These are phyloP conservation scores for Funneliformis geosporum DNA, from an alignment of 192 early-diverging fungal species.

Conservation along the genomic window DNA sequence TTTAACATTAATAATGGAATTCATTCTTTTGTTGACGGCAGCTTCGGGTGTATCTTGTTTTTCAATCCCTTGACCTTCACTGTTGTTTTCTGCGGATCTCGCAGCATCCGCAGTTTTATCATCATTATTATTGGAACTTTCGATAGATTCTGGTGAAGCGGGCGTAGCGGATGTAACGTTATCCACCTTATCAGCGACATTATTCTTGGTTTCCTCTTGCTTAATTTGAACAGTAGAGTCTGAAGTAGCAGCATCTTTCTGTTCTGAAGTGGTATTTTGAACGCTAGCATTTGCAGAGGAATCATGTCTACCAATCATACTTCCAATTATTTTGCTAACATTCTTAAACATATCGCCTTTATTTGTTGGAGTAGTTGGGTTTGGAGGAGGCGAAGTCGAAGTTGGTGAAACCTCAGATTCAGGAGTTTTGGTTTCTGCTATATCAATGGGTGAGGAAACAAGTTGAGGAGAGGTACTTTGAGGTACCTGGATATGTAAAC, in stretches of 20 bases:
- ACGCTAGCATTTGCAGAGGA: neutral
- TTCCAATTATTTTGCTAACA: neutral
- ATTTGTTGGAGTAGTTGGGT: too few species aligned
- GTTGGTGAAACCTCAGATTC: neutral
- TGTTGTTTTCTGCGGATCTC: neutral
- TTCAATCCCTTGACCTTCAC: neutral
- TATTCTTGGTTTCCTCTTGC: neutral
- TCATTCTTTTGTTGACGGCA: neutral
- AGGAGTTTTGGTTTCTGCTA: neutral
- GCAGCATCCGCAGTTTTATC: neutral
- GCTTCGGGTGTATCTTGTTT: neutral
- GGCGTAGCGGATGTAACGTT: neutral
- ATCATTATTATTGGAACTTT: too few species aligned
- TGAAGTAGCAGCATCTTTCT: neutral
- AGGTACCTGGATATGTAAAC: neutral
- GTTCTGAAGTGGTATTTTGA: neutral
- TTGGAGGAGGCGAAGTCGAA: neutral
- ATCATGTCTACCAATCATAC: neutral
- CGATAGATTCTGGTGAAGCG: too few species aligned
- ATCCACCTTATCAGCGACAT: neutral
- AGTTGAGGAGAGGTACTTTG: neutral
- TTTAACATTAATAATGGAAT: neutral
- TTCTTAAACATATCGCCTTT: neutral
- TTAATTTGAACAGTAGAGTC: neutral
- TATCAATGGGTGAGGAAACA: neutral